Conservation (phyloP, 495 filamentous ascomycete genomes). For the Acidiella bohemica region DNA sequence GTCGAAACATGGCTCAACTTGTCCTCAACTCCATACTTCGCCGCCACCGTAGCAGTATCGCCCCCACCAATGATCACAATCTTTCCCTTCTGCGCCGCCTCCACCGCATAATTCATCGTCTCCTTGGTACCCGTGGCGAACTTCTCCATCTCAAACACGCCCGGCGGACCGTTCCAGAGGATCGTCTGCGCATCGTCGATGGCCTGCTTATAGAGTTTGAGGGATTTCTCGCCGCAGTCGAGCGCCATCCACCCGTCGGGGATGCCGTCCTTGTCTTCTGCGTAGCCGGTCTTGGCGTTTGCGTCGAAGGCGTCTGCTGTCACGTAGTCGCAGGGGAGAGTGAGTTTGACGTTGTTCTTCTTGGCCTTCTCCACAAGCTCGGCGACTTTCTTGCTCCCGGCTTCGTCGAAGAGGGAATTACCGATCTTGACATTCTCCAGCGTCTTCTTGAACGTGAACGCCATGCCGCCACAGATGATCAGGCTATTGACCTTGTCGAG, state of each 20-base stretch:
- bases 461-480: constrained; percentile 96
- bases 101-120: constrained; percentile 74
- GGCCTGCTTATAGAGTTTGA: constrained; percentile 70
- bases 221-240: constrained; percentile 78
- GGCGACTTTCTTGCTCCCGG: constrained; percentile 80
- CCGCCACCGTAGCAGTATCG: constrained; percentile 94
- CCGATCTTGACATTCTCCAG: constrained; percentile 82
- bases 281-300: constrained; percentile 67
- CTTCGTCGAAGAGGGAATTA: constrained; percentile 86
- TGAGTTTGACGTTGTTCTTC: constrained; percentile 85
- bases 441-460: constrained; percentile 99
- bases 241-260: constrained; percentile 96
- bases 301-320: constrained; percentile 88
- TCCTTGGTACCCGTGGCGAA: constrained; percentile 86
- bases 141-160: constrained; percentile 92
- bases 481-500: constrained; percentile 93
- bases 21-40: constrained; percentile 89
- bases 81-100: constrained; percentile 62
- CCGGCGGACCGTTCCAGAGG: constrained; percentile 93
- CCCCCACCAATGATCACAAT: constrained; percentile 98
- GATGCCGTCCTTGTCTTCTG: constrained; percentile 79
- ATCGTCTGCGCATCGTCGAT: constrained; percentile 88
- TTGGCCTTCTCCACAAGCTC: constrained; percentile 89
- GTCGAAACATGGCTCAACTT: constrained; percentile 98
- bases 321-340: constrained; percentile 88